Evolutionary conservation across 106 monocot species (phyloP), one percentile per base, ranked within the genome.

Genomic region (Narthecium ossifragum): DNA sequence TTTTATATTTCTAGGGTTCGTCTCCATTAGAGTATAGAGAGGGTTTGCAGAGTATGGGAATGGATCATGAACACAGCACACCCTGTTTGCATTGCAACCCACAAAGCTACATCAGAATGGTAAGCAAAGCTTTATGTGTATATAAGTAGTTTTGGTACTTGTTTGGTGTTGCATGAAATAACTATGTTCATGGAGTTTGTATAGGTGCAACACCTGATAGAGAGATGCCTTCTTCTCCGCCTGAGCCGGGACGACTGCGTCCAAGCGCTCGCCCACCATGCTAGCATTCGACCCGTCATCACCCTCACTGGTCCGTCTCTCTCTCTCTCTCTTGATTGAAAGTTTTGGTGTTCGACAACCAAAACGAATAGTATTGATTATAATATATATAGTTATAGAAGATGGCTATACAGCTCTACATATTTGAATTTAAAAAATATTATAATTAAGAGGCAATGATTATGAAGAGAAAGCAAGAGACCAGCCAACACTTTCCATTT

Each of bases 71-170:
- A 39, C 67, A 63, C 26, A 54, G 50, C 20, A 15, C 65, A 26
- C 82, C 75, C 21, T 87, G 87, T 62, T 70, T 82, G 53, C 72
- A 79, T 21, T 82, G 87, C 62, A 56, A 87, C n/a, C 87, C 87
- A 12, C 63, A 60, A 4, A 62, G 66, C 50, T 82, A 79, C 72
- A 79, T 82, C 8, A 75, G 75, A 46, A 79, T 87, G 82, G 87
- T 87, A 40, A 10, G 14, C 24, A 38, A 11, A 0, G 0, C 22
- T 8, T 34, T 37, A 20, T 21, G 10, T 22, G 21, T 17, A n/a
- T 8, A 34, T 5, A 21, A 37, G 21, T 34, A 34, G 4, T 25
- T 36, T 20, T 34, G 22, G 8, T 3, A 32, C 4, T 2, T 43
- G n/a, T 60, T 31, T 4, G 26, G 14, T 28, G 14, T 5, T 27